phyloP scores from a whole-genome alignment of 257 asterid species.

The Solanum sejunctum region DNA sequence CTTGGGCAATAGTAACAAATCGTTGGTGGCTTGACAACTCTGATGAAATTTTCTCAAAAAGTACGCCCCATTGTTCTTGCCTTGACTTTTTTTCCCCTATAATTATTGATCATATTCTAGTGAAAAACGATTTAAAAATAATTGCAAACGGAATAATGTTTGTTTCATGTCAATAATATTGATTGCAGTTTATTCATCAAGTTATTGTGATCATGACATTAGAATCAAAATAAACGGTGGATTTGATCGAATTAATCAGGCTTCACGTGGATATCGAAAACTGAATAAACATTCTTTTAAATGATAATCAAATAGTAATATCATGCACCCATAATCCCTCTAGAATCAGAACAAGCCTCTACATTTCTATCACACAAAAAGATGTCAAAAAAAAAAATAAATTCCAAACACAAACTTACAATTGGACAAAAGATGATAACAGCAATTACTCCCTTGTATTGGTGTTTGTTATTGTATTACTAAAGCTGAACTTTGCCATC shows the following conservation, averaged over 20 bases:
- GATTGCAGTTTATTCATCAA: background rate
- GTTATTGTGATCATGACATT: background rate
- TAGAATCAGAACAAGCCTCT: background rate
- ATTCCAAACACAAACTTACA: background rate
- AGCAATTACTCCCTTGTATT: background rate
- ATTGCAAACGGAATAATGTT: background rate
- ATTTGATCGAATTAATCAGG: background rate
- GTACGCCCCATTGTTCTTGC: too few species aligned
- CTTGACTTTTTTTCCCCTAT: too few species aligned
- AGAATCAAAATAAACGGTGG: background rate
- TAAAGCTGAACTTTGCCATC: background rate
- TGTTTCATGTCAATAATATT: background rate
- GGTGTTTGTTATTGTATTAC: background rate
- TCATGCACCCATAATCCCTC: background rate
- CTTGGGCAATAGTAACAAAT: too few species aligned
- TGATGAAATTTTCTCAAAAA: too few species aligned
- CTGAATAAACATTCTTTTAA: background rate
- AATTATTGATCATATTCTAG: background rate
- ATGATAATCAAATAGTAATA: background rate
- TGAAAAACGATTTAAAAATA: background rate
- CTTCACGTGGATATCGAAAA: background rate
- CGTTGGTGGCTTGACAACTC: too few species aligned
- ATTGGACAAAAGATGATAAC: background rate
- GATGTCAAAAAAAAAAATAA: background rate
- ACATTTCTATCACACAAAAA: background rate